phyloP scores from a whole-genome alignment of 257 asterid genomes.

The Nicotiana benthamiana region DNA sequence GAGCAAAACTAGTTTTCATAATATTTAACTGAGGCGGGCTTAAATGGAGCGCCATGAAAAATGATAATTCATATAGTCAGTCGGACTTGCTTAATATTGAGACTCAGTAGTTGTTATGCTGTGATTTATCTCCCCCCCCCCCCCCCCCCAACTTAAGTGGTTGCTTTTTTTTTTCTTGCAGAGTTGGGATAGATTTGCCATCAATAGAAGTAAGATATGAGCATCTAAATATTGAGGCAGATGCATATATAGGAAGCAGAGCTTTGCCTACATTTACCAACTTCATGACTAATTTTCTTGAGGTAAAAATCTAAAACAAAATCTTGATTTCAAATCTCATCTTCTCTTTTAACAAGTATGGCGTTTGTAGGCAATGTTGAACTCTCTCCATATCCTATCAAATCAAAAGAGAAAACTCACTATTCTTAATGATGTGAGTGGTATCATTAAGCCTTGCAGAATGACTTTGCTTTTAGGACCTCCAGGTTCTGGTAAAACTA shows the following conservation, averaged over 20 bases:
- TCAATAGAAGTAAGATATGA: background rate
- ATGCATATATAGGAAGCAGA: background rate
- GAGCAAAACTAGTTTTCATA: too few relatives aligned
- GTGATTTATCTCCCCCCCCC: too few relatives aligned
- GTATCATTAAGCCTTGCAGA: conserved; percentile 52
- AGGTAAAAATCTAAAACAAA: background rate
- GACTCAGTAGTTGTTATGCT: background rate
- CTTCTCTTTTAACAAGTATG: too few relatives aligned
- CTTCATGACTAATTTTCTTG: background rate
- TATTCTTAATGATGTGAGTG: conserved; percentile 50
- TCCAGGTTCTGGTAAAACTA: background rate
- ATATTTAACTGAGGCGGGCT: background rate
- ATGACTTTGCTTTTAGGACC: background rate
- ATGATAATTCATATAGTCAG: too few relatives aligned
- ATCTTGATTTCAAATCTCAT: background rate
- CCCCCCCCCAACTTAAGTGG: background rate
- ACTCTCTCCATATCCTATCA: conserved; percentile 32
- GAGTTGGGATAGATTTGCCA: background rate
- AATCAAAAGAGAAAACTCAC: conserved; percentile 41
- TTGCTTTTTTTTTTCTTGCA: background rate
- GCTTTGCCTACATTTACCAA: background rate
- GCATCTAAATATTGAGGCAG: background rate
- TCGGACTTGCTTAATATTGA: too few relatives aligned
- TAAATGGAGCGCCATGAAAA: background rate
- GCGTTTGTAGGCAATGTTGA: background rate